Evolutionary conservation across 805 yeast genomes (phyloP), one percentile per base, ranked within the genome.

Genomic region (Saitoella complicata): DNA sequence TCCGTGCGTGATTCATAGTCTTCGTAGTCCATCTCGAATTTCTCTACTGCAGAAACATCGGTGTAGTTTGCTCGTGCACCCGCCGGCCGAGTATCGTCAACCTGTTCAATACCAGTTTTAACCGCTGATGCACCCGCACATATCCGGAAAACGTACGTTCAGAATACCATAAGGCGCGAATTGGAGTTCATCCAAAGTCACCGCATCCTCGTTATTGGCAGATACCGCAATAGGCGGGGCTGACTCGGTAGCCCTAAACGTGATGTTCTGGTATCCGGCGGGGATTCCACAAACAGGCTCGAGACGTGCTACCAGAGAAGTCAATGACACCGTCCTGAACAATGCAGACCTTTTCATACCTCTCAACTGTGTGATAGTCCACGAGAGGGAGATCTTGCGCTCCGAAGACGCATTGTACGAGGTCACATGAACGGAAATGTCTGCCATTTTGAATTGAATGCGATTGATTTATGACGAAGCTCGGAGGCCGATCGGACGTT

Each of bases 241-340:
- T 21, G 21, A 21, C 21, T 21, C 21, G 2, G 21, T 39, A 40
- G 38, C 36, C 11, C 32, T 37, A 12, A 73, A 59, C 45, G 66
- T 67, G 10, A 78, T 55, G 10, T 61, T 62, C 55, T 79, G 94
- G 47, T 58, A 63, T 9, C 55, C 49, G 3, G 83, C 78, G 4
- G 77, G 74, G 31, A 84, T 72, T 2, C 95, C 95, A 0, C 94
- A 81, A 48, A 82, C 73, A 34, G 66, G 68, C 53, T 81, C 91
- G 7, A 84, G 58, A 46, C 72, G 68, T 37, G 59, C 50, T 21
- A 21, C 21, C 21, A 21, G 21, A 21, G 4, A 21, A 21, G 21
- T 21, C 21, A 21, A 21, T 21, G 4, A 21, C 21, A 21, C 21
- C 21, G 4, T 4, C 21, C 21, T 21, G 21, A 3, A 21, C 4